Evolutionary conservation across 176 grass and related monocot genomes (phyloP).

Genomic region (Carex littledalei): DNA sequence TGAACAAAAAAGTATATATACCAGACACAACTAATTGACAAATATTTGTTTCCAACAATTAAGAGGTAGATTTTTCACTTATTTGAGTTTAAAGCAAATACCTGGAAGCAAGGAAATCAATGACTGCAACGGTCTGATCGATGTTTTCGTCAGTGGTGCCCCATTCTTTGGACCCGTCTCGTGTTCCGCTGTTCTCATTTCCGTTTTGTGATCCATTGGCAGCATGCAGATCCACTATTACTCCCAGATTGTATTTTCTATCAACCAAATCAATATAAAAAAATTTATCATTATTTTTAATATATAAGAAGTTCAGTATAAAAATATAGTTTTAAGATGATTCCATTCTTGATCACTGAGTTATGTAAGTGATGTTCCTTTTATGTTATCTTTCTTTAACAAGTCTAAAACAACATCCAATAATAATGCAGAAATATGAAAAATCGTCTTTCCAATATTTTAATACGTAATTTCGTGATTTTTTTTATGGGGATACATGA

Average conservation of each 20-base stretch:
- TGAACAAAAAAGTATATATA: too few relatives aligned
- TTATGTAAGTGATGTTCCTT: not conserved
- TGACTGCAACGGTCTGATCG: conserved; percentile 36
- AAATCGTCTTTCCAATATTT: too few relatives aligned
- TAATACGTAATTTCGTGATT: too few relatives aligned
- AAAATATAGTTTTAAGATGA: not conserved
- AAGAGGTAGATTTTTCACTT: too few relatives aligned
- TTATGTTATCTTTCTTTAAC: not conserved
- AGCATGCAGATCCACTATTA: conserved; percentile 60
- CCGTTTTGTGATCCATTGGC: conserved; percentile 54
- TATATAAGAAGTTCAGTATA: not conserved
- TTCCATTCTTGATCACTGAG: not conserved
- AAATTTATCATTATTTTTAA: not conserved
- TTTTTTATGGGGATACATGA: too few relatives aligned
- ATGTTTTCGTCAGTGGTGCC: conserved; percentile 41
- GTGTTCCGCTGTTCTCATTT: conserved; percentile 38
- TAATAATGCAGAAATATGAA: not conserved
- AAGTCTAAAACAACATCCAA: not conserved
- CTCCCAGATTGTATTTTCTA: conserved; percentile 43
- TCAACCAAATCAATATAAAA: not conserved
- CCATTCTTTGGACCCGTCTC: conserved; percentile 49
- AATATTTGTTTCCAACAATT: too few relatives aligned
- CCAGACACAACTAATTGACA: too few relatives aligned
- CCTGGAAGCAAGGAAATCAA: conserved; percentile 58
- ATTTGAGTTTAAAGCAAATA: not conserved